Percentiles rank a stretch among this genome's conserved stretches.
Evolutionary conservation across 73 alveolate species (phyloP).

Genomic region (Stentor roeselii): DNA sequence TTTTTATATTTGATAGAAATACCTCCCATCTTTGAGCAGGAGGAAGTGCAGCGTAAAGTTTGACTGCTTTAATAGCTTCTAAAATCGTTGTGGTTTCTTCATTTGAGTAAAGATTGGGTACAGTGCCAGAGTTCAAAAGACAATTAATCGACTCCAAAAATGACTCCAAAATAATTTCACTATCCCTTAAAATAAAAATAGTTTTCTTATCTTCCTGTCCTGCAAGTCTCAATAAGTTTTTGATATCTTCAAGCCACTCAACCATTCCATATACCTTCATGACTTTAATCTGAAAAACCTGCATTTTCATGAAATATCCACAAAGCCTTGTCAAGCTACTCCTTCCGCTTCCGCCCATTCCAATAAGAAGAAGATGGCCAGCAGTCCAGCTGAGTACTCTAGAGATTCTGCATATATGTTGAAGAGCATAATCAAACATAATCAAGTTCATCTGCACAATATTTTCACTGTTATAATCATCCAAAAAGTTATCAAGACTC

Average conservation of each 20-base stretch:
- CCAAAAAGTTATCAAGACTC: slow-evolving; percentile 28
- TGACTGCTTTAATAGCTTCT: slow-evolving; percentile 80
- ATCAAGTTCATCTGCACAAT: slow-evolving; percentile 85
- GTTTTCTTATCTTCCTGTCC: slow-evolving; percentile 76
- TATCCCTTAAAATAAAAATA: slow-evolving; percentile 78
- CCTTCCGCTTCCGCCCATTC: slow-evolving; percentile 90
- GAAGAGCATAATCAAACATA: slow-evolving; percentile 88
- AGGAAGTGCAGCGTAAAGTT: slow-evolving; percentile 65
- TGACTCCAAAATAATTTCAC: slow-evolving; percentile 74
- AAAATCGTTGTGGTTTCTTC: slow-evolving; percentile 82
- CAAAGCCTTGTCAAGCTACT: slow-evolving; percentile 71
- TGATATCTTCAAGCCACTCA: slow-evolving; percentile 86
- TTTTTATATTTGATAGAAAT: slow-evolving; percentile 70
- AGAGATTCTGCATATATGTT: slow-evolving; percentile 87
- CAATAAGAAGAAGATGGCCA: slow-evolving; percentile 92
- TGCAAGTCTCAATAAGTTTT: slow-evolving; percentile 66
- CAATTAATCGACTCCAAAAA: slow-evolving; percentile 86
- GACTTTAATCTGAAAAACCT: slow-evolving; percentile 75
- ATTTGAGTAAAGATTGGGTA: slow-evolving; percentile 79
- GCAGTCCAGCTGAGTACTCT: slow-evolving; percentile 87
- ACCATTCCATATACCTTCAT: slow-evolving; percentile 76
- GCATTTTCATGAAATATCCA: slow-evolving; percentile 76
- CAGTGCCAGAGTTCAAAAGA: slow-evolving; percentile 90
- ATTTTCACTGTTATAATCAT: slow-evolving; percentile 30
- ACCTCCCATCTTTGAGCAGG: slow-evolving; percentile 76